Evolutionary conservation across 2,329 filamentous ascomycete species (phyloP).

Genomic region (Claviceps africana): DNA sequence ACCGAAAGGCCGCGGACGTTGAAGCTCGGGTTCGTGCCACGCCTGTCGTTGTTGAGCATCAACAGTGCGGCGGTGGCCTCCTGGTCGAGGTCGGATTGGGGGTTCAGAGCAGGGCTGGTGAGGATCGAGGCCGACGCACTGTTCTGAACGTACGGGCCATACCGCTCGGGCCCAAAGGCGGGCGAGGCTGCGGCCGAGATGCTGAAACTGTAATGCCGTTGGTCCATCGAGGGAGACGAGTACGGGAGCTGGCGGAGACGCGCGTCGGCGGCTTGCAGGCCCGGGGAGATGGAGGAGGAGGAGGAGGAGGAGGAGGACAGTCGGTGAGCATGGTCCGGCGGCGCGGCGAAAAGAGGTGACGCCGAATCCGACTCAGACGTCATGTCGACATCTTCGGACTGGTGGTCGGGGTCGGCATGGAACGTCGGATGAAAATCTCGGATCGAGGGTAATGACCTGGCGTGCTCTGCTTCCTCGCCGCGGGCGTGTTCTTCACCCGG

Average conservation of each 20-base stretch:
- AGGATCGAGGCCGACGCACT: constrained; percentile 35
- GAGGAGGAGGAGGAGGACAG: constrained; percentile 34
- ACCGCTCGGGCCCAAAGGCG: constrained; percentile 38
- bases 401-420: constrained; percentile 19
- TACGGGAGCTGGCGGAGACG: constrained; percentile 35
- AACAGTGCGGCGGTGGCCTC: constrained; percentile 75
- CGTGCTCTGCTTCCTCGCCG: constrained; percentile 14
- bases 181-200: constrained; percentile 39
- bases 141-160: constrained; percentile 24
- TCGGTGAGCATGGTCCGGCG: constrained; percentile 22
- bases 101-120: constrained; percentile 43
- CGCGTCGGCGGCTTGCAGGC: constrained; percentile 31
- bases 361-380: constrained; percentile 33
- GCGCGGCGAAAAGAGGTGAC: constrained; percentile 31
- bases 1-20: constrained; percentile 38
- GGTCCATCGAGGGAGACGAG: constrained; percentile 38
- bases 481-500: constrained; percentile 20
- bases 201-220: constrained; percentile 36
- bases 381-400: constrained; percentile 43
- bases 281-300: constrained; percentile 34
- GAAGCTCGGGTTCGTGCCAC: constrained; percentile 25
- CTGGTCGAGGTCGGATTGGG: constrained; percentile 48
- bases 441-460: constrained; percentile 21
- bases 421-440: constrained; percentile 27
- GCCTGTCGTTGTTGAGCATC: constrained; percentile 73